Evolutionary conservation across 768 basidiomycete species (phyloP).

Genomic region (Leccinum sublutescens): DNA sequence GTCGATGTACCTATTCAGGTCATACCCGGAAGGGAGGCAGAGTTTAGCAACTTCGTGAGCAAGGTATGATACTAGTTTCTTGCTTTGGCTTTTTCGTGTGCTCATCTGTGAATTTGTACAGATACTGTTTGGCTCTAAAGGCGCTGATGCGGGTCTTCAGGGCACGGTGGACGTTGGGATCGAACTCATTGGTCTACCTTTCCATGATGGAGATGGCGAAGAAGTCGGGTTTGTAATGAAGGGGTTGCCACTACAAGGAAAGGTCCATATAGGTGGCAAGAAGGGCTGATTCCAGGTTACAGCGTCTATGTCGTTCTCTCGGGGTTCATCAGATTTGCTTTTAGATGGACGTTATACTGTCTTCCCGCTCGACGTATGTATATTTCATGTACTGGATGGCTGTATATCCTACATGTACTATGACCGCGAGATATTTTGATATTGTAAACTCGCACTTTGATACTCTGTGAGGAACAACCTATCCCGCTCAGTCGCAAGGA

Average conservation of each 20-base stretch:
- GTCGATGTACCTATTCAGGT: conserved; percentile 75
- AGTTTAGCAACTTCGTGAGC: conserved; percentile 72
- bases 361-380: conserved; percentile 1
- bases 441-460: conserved; percentile 69
- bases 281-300: conserved; percentile 27
- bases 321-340: not conserved
- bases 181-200: conserved; percentile 58
- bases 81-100: not conserved
- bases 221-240: conserved; percentile 52
- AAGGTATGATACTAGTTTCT: conserved; percentile 50
- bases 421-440: conserved; percentile 80
- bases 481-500: conserved; percentile 73
- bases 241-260: conserved; percentile 67
- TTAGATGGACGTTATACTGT: conserved; percentile 2
- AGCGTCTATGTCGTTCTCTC: not conserved
- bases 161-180: conserved; percentile 63
- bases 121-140: conserved; percentile 67
- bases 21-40: conserved; percentile 71
- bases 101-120: conserved; percentile 26
- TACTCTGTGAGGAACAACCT: conserved; percentile 77
- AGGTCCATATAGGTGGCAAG: conserved; percentile 59
- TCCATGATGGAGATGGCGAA: conserved; percentile 39
- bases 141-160: conserved; percentile 66
- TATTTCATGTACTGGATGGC: conserved; percentile 1
- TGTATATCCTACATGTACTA: not conserved